Evolutionary conservation across 2,329 filamentous ascomycete genomes (phyloP).

Genomic region (Daldinia sp.): DNA sequence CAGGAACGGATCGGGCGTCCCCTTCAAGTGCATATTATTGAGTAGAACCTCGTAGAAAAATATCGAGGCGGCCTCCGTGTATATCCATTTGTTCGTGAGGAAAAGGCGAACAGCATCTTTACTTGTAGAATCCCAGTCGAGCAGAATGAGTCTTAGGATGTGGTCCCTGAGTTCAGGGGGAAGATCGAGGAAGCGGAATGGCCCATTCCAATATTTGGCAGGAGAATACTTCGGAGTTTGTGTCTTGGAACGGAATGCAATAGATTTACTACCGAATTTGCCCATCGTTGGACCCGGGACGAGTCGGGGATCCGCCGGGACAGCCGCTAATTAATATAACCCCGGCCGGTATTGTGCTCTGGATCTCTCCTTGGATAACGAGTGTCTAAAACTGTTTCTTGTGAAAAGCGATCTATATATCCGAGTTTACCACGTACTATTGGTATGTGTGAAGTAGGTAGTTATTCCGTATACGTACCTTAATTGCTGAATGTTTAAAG

Average conservation of each 20-base stretch:
- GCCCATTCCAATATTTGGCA: conserved; percentile 27
- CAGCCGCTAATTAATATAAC: not conserved
- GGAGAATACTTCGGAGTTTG: not conserved
- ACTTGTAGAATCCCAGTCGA: conserved; percentile 20
- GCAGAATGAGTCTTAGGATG: conserved; percentile 36
- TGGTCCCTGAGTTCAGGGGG: conserved; percentile 41
- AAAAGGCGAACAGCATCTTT: conserved; percentile 38
- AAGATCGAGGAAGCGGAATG: conserved; percentile 43
- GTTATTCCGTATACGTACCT: too few species aligned
- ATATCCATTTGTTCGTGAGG: conserved; percentile 36
- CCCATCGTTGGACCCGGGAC: conserved; percentile 20
- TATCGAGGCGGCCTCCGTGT: conserved; percentile 41
- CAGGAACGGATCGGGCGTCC: conserved; percentile 34
- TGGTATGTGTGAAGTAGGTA: not conserved
- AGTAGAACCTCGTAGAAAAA: conserved; percentile 42
- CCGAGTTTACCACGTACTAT: not conserved
- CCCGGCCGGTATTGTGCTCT: not conserved
- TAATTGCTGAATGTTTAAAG: too few species aligned
- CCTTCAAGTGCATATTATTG: conserved; percentile 33
- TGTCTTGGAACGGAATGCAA: conserved; percentile 36
- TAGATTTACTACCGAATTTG: conserved; percentile 38
- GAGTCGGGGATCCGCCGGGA: not conserved
- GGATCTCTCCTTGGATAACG: not conserved
- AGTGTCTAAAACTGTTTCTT: not conserved
- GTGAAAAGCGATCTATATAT: not conserved